Conservation (phyloP, 2,329 filamentous ascomycete genomes). For the Colletotrichum lupini region DNA sequence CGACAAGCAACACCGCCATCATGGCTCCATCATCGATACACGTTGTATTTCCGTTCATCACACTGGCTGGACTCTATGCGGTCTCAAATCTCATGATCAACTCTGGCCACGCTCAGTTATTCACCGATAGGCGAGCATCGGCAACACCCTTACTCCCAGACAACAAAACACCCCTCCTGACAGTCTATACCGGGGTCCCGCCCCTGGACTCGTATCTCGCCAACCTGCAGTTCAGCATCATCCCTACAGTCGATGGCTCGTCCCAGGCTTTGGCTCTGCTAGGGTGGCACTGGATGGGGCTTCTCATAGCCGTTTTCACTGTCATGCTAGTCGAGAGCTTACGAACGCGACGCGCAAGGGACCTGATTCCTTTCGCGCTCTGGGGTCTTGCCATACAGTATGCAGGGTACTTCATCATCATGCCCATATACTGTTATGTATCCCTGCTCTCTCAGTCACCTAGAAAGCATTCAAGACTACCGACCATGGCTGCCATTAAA, state of each 20-base stretch:
- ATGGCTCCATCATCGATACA: not conserved
- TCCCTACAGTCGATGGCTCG: not conserved
- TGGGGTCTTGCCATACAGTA: slow-evolving; percentile 12
- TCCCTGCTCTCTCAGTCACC: not conserved
- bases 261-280: not conserved
- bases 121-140: not conserved
- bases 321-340: slow-evolving; percentile 1
- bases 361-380: not conserved
- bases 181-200: not conserved
- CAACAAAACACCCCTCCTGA: not conserved
- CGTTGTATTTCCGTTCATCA: not conserved
- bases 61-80: not conserved
- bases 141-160: not conserved
- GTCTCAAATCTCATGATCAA: slow-evolving; percentile 5
- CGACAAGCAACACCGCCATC: not conserved
- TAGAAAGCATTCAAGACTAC: not conserved
- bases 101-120: slow-evolving; percentile 3
- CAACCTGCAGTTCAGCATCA: slow-evolving; percentile 7
- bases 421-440: slow-evolving; percentile 3
- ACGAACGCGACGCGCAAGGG: not conserved
- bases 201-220: slow-evolving; percentile 4
- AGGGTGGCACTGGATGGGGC: slow-evolving; percentile 5
- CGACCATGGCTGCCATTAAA: not conserved
- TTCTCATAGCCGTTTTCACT: not conserved
- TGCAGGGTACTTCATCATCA: slow-evolving; percentile 1